These are phyloP conservation scores for Ophiostoma novo-ulmi DNA, from an alignment of 2,329 filamentous ascomycete species.

Conservation along the genomic window DNA sequence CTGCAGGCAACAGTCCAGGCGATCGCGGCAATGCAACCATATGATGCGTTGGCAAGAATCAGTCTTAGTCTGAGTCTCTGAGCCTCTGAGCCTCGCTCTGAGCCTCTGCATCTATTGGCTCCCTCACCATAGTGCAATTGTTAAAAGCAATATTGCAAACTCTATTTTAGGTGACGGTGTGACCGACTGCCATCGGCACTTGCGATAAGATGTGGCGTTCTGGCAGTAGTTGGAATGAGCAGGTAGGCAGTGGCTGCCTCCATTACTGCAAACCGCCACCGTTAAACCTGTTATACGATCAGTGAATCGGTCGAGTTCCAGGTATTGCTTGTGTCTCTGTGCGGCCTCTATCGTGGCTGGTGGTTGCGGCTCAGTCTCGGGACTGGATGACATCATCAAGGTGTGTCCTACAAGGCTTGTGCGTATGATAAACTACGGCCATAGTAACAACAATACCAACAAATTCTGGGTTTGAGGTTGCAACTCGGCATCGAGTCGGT, in stretches of 20 bases:
- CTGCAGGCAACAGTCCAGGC: neutral
- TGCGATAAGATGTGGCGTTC: neutral
- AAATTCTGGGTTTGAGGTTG: too few relatives aligned
- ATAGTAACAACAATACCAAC: too few relatives aligned
- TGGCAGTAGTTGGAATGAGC: neutral
- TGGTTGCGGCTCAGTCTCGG: neutral
- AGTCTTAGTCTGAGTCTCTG: neutral
- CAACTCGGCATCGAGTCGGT: too few relatives aligned
- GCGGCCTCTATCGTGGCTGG: neutral
- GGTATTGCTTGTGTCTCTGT: too few relatives aligned
- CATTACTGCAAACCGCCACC: neutral
- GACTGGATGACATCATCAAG: neutral
- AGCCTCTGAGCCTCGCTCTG: neutral
- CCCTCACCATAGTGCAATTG: neutral
- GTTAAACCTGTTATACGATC: neutral
- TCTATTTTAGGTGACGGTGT: neutral
- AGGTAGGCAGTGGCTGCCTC: neutral
- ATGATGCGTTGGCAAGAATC: conserved; percentile 1
- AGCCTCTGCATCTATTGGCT: neutral
- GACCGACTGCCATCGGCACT: neutral
- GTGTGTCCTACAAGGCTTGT: neutral
- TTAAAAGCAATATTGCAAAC: neutral
- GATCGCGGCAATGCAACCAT: neutral
- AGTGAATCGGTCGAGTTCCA: too few relatives aligned
- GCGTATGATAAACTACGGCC: neutral